Conservation (phyloP, 306 rosid species). For the Pyrus communis region DNA sequence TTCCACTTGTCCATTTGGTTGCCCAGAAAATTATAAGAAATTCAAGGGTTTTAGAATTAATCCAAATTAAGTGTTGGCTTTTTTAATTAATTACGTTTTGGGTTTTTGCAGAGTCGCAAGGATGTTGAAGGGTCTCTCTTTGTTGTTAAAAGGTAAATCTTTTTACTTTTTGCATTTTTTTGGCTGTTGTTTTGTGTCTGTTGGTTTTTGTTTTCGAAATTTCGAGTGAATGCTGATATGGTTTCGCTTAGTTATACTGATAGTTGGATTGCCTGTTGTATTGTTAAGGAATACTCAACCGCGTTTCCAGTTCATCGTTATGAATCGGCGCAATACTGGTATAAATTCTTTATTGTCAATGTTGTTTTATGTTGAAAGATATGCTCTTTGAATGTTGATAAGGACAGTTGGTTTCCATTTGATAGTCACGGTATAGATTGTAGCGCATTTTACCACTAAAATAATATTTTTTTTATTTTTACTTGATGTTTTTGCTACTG, state of each 20-base stretch:
- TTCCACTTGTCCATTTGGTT: slow-evolving; percentile 4
- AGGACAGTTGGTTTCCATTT: not conserved
- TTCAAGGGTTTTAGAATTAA: not conserved
- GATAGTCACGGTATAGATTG: not conserved
- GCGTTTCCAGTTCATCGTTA: slow-evolving; percentile 87
- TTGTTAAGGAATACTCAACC: slow-evolving; percentile 69
- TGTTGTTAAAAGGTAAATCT: slow-evolving; percentile 71
- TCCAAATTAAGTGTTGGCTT: not conserved
- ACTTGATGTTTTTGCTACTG: not conserved
- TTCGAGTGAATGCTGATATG: not conserved
- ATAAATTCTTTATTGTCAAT: not conserved
- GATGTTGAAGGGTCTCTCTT: slow-evolving; percentile 99
- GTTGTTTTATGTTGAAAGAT: not conserved
- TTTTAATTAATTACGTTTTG: not conserved
- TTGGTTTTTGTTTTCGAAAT: not conserved
- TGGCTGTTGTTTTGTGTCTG: not conserved
- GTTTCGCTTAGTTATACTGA: not conserved
- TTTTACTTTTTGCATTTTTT: not conserved
- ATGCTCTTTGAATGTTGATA: not conserved
- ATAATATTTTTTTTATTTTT: not conserved
- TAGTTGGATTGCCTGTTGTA: not conserved
- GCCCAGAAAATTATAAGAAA: not conserved
- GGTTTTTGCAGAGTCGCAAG: slow-evolving; percentile 77
- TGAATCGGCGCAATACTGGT: slow-evolving; percentile 95
- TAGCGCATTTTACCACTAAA: not conserved